Percentiles rank a stretch among this genome's conserved stretches.
phyloP scores from a whole-genome alignment of 1,284 basidiomycete species.

The Papiliotrema laurentii region DNA sequence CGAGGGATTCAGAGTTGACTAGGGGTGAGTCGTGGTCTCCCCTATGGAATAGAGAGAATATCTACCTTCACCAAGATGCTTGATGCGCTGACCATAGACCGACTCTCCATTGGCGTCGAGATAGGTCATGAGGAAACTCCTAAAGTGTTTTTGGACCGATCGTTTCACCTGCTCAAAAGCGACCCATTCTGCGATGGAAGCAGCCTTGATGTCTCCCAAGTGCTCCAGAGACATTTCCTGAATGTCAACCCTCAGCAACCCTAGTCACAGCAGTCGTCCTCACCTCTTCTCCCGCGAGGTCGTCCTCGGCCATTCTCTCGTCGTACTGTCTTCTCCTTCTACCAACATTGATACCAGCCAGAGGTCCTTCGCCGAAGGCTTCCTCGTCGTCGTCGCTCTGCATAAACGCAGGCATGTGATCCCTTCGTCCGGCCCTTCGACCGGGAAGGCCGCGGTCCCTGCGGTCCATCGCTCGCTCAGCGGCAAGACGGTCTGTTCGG shows the following conservation, averaged over 20 bases:
- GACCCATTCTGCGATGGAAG: conserved; percentile 96
- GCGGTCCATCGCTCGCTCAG: conserved; percentile 81
- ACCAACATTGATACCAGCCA: conserved; percentile 63
- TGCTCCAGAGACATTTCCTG: conserved; percentile 94
- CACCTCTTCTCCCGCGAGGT: conserved; percentile 76
- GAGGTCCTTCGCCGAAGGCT: conserved; percentile 53
- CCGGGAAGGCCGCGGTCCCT: conserved; percentile 77
- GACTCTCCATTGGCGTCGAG: conserved; percentile 86
- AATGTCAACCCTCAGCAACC: conserved; percentile 5
- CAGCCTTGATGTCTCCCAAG: conserved; percentile 93
- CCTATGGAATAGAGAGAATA: conserved; percentile 10
- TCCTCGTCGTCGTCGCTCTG: conserved; percentile 68
- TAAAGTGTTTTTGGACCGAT: conserved; percentile 88
- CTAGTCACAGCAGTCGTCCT: conserved; percentile 28
- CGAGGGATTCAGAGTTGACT: conserved; percentile 96
- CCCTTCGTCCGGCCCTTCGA: conserved; percentile 65
- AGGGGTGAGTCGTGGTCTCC: neutral
- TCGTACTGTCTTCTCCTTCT: conserved; percentile 81
- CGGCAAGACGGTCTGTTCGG: conserved; percentile 69
- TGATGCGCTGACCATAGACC: conserved; percentile 92
- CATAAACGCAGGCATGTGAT: conserved; percentile 76
- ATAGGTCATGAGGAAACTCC: conserved; percentile 92
- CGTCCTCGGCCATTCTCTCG: conserved; percentile 76
- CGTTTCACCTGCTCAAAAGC: conserved; percentile 83
- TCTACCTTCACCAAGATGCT: conserved; percentile 88